Evolutionary conservation across 2,329 filamentous ascomycete genomes (phyloP), one percentile per base, ranked within the genome.

Genomic region (Verticillium isaacii): DNA sequence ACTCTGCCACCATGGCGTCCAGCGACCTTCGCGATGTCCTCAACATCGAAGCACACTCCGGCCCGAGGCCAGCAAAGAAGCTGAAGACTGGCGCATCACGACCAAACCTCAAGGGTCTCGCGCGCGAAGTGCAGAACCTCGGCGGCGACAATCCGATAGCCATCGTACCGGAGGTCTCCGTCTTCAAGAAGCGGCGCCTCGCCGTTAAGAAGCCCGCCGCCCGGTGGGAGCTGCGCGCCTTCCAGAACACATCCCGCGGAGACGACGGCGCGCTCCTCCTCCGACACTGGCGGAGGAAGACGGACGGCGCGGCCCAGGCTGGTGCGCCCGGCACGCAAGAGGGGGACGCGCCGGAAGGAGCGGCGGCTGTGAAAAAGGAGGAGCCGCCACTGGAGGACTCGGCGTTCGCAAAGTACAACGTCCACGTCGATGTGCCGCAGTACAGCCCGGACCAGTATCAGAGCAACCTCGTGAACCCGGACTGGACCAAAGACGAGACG

Each of bases 401-500:
- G 8, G 70, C 77, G 2, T 98, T 95, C 75, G 87, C 91, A 57
- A 96, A 94, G 72, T 98, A 90, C 82, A 96, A 97, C 72, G 88
- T 96, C 60, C 84, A 89, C 66, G 85, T 94, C 15, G 84, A 89
- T 4, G 82, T 93, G 39, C 92, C 93, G 0, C 83, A 88, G 63
- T 98, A 98, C 75, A 92, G 86, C 64, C 90, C 96, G 65, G 91
- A 93, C 65, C 89, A 96, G 73, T 99, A 99, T 76, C 85, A 89
- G 63, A 82, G 86, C 62, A 86, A 90, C 64, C 77, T 99, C 58
- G 84, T 87, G 68, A 89, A 82, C 70, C 80, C 86, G 15, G 88
- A 94, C 68, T 99, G 95, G 95, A 89, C 90, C 15, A 92, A 90
- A 70, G 89, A 95, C 69, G 95, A 99, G 77, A 99, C 95, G 9